Evolutionary conservation across 169 alveolate genomes (phyloP).

Genomic region (Amoebophrya sp.): DNA sequence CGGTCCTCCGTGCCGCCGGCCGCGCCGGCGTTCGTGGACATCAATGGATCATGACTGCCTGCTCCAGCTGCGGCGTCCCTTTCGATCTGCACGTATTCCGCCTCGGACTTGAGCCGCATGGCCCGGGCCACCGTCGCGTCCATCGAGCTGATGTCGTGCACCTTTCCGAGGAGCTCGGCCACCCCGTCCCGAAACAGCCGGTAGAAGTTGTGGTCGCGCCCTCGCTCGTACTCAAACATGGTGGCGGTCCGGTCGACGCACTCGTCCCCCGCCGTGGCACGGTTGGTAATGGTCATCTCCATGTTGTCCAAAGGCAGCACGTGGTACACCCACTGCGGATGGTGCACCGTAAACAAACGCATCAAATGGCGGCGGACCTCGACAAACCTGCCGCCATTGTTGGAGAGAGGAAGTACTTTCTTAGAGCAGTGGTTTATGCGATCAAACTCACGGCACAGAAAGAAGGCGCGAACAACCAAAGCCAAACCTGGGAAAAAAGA

Average conservation of each 20-base stretch:
- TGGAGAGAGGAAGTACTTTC: too few species aligned
- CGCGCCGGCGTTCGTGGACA: too few species aligned
- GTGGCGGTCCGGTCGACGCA: background rate
- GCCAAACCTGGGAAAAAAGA: too few species aligned
- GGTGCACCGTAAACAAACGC: background rate
- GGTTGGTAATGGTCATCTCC: background rate
- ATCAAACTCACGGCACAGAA: too few species aligned
- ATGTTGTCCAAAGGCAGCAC: background rate
- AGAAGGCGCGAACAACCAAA: too few species aligned
- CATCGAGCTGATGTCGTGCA: background rate
- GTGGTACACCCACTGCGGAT: background rate
- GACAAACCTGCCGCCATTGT: background rate
- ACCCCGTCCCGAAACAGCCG: background rate
- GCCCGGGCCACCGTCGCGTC: background rate
- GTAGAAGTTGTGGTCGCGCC: background rate
- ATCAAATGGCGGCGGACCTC: background rate
- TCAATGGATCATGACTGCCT: too few species aligned
- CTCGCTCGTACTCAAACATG: background rate
- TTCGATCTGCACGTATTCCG: background rate
- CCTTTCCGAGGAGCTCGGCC: background rate
- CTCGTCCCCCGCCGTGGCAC: background rate
- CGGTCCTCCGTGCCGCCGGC: too few species aligned
- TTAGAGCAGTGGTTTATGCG: too few species aligned
- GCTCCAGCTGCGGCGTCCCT: background rate
- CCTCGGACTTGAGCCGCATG: background rate